These are phyloP conservation scores for Cucurbita maxima DNA, from an alignment of 306 rosid genomes.

Conservation along the genomic window DNA sequence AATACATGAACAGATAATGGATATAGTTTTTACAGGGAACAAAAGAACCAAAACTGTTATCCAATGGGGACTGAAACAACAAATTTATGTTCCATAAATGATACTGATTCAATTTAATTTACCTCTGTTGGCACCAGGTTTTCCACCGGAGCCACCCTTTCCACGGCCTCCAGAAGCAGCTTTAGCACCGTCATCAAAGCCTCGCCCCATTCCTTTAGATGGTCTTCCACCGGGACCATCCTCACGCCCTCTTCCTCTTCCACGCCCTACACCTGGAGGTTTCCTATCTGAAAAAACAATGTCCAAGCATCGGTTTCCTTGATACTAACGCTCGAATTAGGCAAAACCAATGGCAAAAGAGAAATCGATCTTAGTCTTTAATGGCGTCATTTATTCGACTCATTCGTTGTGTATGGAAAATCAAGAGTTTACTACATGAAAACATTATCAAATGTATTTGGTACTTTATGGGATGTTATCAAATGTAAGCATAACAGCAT, in stretches of 20 bases:
- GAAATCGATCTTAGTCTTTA: neutral
- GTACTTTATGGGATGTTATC: neutral
- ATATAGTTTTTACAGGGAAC: neutral
- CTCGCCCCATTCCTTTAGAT: constrained; percentile 81
- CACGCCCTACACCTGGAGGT: constrained; percentile 96
- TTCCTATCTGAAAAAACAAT: constrained; percentile 42
- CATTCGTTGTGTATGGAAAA: neutral
- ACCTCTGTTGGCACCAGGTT: constrained; percentile 77
- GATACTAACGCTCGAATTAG: neutral
- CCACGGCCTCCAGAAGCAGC: constrained; percentile 87
- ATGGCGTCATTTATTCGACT: neutral
- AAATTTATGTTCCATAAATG: neutral
- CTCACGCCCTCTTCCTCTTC: constrained; percentile 92
- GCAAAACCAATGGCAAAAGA: neutral
- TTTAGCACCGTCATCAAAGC: constrained; percentile 72
- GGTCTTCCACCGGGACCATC: constrained; percentile 76
- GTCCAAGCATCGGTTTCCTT: neutral
- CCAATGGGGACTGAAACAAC: neutral
- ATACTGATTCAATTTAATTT: neutral
- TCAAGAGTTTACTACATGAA: neutral
- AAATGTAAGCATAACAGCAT: neutral
- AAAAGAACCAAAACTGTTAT: neutral
- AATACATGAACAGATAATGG: neutral
- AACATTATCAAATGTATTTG: neutral
- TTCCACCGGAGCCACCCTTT: constrained; percentile 72